Percentiles rank a stretch among this genome's conserved stretches.
Conservation (phyloP, 2,329 filamentous ascomycete genomes). For the Fusarium albidum region DNA sequence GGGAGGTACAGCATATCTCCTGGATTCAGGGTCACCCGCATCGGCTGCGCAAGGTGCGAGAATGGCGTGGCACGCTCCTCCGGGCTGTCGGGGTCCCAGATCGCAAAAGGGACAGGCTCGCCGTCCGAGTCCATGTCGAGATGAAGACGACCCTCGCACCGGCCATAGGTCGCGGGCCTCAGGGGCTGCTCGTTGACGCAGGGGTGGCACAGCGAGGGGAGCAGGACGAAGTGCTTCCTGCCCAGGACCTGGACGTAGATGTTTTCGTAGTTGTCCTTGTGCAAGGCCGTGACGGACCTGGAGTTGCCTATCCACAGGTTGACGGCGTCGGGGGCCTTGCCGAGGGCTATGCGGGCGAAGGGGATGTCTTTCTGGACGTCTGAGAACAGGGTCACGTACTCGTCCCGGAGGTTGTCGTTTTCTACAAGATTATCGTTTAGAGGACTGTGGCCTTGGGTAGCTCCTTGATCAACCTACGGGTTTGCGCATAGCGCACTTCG, state of each 20-base stretch:
- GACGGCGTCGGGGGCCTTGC: constrained; percentile 73
- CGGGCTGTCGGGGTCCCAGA: constrained; percentile 76
- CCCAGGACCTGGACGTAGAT: constrained; percentile 81
- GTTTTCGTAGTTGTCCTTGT: constrained; percentile 88
- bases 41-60: constrained; percentile 65
- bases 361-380: constrained; percentile 72
- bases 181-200: constrained; percentile 73
- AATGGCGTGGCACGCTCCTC: constrained; percentile 60
- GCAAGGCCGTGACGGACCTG: constrained; percentile 73
- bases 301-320: constrained; percentile 87
- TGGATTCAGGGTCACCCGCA: constrained; percentile 73
- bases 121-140: constrained; percentile 47
- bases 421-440: constrained; percentile 55
- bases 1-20: constrained; percentile 87
- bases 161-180: constrained; percentile 64
- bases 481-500: constrained; percentile 77
- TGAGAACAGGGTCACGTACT: constrained; percentile 70
- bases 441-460: not conserved
- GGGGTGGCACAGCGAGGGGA: constrained; percentile 75
- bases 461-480: constrained; percentile 58
- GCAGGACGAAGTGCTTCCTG: constrained; percentile 75
- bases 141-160: constrained; percentile 41
- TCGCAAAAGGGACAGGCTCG: constrained; percentile 69
- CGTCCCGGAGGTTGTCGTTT: constrained; percentile 81
- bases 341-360: constrained; percentile 77